A percentile compares a stretch with the other conserved stretches of the same genome.
These are phyloP conservation scores for Diphasiastrum complanatum DNA, from an alignment of 83 land plant species.

Conservation along the genomic window DNA sequence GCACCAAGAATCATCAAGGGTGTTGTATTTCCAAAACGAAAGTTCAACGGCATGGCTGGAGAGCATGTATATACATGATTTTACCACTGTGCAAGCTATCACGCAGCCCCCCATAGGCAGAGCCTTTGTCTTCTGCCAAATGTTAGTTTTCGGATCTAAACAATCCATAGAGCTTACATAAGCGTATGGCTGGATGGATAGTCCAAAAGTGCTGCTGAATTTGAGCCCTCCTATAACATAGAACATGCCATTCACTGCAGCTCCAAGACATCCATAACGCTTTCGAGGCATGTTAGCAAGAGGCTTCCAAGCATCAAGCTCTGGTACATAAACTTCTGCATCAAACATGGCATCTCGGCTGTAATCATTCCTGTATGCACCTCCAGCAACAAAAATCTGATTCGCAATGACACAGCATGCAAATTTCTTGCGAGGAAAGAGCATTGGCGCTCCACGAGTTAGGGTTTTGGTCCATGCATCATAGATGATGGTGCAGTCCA, in stretches of 20 bases:
- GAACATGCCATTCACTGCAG: slow-evolving; percentile 10
- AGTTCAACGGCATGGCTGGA: slow-evolving; percentile 17
- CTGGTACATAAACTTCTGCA: slow-evolving; percentile 5
- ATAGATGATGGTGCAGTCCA: too few species aligned
- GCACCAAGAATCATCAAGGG: not conserved
- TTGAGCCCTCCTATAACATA: too few species aligned
- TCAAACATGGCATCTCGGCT: slow-evolving; percentile 2
- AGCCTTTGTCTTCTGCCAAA: slow-evolving; percentile 1
- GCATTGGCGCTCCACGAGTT: slow-evolving; percentile 1
- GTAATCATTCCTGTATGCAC: not conserved
- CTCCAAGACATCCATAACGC: slow-evolving; percentile 13
- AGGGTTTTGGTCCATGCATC: not conserved
- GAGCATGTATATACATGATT: slow-evolving; percentile 10
- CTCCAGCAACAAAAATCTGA: slow-evolving; percentile 8
- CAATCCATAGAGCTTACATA: slow-evolving; percentile 8
- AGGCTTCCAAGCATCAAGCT: slow-evolving; percentile 1
- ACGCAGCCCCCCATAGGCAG: slow-evolving; percentile 15
- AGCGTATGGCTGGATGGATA: slow-evolving; percentile 4
- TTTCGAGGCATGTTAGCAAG: slow-evolving; percentile 4
- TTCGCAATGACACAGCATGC: slow-evolving; percentile 1
- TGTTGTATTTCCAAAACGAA: slow-evolving; percentile 9
- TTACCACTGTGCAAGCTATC: slow-evolving; percentile 13
- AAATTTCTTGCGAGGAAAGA: slow-evolving; percentile 6
- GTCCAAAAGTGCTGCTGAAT: not conserved
- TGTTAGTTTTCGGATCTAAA: not conserved